Conservation (phyloP, 495 filamentous ascomycete genomes). For the Haplographium delicatum region DNA sequence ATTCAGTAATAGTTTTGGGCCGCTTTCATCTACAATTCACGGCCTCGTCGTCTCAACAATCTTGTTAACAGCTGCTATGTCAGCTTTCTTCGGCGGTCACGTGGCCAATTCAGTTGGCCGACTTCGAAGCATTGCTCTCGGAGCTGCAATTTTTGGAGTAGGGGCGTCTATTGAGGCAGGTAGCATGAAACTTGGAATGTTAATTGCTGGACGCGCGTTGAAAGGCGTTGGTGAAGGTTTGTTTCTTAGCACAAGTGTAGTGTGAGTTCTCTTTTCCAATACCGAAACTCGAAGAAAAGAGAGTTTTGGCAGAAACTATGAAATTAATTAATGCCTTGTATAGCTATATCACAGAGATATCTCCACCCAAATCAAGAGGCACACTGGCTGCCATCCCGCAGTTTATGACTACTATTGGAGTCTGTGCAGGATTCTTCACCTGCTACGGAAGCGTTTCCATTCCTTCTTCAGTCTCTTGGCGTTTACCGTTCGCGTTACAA, state of each 20-base stretch:
- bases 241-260: slow-evolving; percentile 50
- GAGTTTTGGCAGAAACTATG: too few species aligned
- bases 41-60: slow-evolving; percentile 61
- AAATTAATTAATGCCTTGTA: neutral
- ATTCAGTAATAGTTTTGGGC: slow-evolving; percentile 46
- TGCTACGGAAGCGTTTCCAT: slow-evolving; percentile 53
- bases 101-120: slow-evolving; percentile 56
- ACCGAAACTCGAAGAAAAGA: neutral
- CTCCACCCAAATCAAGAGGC: slow-evolving; percentile 46
- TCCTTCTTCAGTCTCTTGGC: slow-evolving; percentile 50
- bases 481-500: slow-evolving; percentile 46
- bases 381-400: slow-evolving; percentile 52
- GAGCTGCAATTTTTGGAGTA: slow-evolving; percentile 47
- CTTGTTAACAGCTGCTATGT: slow-evolving; percentile 54
- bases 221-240: slow-evolving; percentile 56
- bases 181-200: slow-evolving; percentile 44
- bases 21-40: slow-evolving; percentile 48
- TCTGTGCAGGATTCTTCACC: slow-evolving; percentile 54
- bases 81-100: slow-evolving; percentile 57
- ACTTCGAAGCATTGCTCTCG: slow-evolving; percentile 46
- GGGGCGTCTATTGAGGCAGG: slow-evolving; percentile 46
- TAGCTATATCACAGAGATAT: slow-evolving; percentile 57
- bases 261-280: slow-evolving; percentile 23
- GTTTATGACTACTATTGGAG: slow-evolving; percentile 44
- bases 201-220: slow-evolving; percentile 50